Conservation (phyloP, 176 grass and related monocot species). For the Stipa capillata region DNA sequence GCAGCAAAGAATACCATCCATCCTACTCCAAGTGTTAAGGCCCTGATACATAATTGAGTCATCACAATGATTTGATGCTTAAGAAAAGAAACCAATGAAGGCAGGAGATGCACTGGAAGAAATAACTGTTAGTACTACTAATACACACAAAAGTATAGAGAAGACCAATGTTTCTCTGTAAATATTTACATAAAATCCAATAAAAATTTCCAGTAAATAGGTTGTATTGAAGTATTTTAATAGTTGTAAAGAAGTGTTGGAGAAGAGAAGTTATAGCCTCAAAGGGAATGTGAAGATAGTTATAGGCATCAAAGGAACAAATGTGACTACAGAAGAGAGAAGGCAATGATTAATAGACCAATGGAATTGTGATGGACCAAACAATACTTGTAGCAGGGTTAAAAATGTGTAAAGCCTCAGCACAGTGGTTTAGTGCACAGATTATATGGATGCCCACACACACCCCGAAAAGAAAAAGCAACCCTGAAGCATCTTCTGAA, state of each 20-base stretch:
- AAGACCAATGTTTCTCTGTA: neutral
- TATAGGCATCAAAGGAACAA: neutral
- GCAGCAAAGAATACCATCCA: conserved; percentile 86
- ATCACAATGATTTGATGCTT: neutral
- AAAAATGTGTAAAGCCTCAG: neutral
- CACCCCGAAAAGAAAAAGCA: neutral
- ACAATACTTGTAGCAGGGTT: neutral
- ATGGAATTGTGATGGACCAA: neutral
- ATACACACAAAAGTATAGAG: neutral
- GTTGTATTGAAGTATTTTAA: neutral
- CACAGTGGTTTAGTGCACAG: neutral
- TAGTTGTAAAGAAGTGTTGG: neutral
- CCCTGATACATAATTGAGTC: conserved; percentile 46
- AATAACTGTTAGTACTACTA: neutral
- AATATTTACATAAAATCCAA: neutral
- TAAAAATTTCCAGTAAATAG: neutral
- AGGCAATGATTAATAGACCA: neutral
- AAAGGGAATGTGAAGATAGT: neutral
- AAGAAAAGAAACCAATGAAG: neutral
- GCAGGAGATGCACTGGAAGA: too few species aligned
- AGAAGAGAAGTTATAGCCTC: neutral
- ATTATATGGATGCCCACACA: neutral
- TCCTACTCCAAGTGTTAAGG: conserved; percentile 57
- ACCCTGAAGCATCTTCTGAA: neutral
- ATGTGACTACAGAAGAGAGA: neutral